Conservation (phyloP, 345 rosid species). For the Lepidium aucheri region DNA sequence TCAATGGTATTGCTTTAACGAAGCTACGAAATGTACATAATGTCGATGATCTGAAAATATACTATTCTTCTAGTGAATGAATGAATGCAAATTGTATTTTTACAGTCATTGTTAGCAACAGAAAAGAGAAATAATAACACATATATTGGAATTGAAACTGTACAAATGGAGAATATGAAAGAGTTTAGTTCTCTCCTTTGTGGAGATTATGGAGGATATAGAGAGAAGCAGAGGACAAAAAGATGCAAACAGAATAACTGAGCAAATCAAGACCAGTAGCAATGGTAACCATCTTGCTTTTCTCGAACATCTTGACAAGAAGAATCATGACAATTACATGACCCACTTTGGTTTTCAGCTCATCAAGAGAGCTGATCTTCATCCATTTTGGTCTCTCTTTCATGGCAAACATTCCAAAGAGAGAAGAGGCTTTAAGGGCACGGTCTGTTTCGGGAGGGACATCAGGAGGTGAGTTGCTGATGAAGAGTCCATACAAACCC, state of each 20-base stretch:
- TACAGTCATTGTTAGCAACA: neutral
- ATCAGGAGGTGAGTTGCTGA: slow-evolving; percentile 50
- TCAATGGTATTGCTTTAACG: slow-evolving; percentile 32
- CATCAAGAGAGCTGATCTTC: slow-evolving; percentile 82
- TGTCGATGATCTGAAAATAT: slow-evolving; percentile 26
- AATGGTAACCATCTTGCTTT: slow-evolving; percentile 89
- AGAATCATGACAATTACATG: slow-evolving; percentile 96
- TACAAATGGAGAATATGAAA: neutral
- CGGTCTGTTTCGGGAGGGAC: slow-evolving; percentile 47
- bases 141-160: neutral
- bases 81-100: neutral
- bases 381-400: slow-evolving; percentile 97
- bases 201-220: slow-evolving; percentile 85
- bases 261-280: slow-evolving; percentile 74
- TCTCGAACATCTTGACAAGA: slow-evolving; percentile 91
- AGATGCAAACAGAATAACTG: slow-evolving; percentile 78
- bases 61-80: slow-evolving; percentile 27
- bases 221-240: slow-evolving; percentile 80
- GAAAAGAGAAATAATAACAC: neutral
- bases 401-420: slow-evolving; percentile 93
- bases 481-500: slow-evolving; percentile 88
- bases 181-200: slow-evolving; percentile 35
- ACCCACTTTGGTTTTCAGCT: slow-evolving; percentile 88
- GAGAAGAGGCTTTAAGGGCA: slow-evolving; percentile 74
- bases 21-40: slow-evolving; percentile 29